Evolutionary conservation across 345 rosid genomes (phyloP).

Genomic region (Syzygium aqueum): DNA sequence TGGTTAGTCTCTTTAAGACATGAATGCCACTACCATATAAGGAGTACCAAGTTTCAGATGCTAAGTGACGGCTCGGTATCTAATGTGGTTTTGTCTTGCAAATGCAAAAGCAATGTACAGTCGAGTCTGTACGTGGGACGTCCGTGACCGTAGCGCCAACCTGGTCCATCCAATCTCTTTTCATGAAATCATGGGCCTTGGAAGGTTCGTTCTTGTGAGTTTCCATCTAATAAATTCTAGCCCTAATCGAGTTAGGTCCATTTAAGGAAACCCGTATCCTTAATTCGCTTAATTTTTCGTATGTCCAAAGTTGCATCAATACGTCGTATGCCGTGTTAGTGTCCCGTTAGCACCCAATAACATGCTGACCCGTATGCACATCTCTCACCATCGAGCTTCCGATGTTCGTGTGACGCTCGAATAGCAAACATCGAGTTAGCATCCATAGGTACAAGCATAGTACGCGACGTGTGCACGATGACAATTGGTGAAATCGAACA

Average conservation of each 20-base stretch:
- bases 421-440: background rate
- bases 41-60: background rate
- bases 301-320: no score
- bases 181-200: no score
- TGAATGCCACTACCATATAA: background rate
- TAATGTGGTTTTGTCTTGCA: no score
- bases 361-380: background rate
- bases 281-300: no score
- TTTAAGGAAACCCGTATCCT: background rate
- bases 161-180: no score
- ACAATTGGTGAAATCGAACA: background rate
- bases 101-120: no score
- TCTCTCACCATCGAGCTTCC: background rate
- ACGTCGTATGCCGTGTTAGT: background rate
- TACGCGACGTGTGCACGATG: background rate
- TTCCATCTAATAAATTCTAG: background rate
- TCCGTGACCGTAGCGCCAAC: no score
- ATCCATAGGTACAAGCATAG: background rate
- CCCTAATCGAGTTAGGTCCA: background rate
- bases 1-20: background rate
- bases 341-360: background rate
- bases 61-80: no score
- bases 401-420: background rate
- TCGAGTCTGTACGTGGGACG: no score
- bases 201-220: background rate